These are phyloP conservation scores for Debaryomyces tyrocola DNA, from an alignment of 805 yeast species.

Conservation along the genomic window DNA sequence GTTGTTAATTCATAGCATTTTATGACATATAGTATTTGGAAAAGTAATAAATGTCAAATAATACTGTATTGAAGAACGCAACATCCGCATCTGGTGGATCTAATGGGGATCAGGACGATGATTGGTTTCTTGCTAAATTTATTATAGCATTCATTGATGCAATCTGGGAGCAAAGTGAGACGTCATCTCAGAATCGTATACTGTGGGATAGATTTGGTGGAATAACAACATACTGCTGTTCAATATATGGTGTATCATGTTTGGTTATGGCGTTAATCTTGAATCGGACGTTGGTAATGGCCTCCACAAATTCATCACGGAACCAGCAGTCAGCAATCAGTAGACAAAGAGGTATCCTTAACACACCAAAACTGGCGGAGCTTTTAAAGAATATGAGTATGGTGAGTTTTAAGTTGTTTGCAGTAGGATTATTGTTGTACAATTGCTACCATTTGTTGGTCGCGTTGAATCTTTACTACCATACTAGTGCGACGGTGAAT, in stretches of 20 bases:
- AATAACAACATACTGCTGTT: constrained; percentile 31
- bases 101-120: neutral
- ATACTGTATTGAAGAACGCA: neutral
- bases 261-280: constrained; percentile 37
- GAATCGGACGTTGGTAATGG: constrained; percentile 38
- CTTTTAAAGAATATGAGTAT: constrained; percentile 20
- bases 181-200: constrained; percentile 1
- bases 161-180: constrained; percentile 13
- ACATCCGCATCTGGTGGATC: neutral
- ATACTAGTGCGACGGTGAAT: constrained; percentile 11
- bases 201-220: constrained; percentile 9
- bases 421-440: constrained; percentile 22
- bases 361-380: constrained; percentile 12
- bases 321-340: constrained; percentile 3
- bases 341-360: constrained; percentile 1
- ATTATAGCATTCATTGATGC: constrained; percentile 13
- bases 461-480: constrained; percentile 25
- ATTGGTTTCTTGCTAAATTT: neutral
- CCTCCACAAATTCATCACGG: constrained; percentile 28
- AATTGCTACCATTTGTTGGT: constrained; percentile 30
- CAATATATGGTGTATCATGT: constrained; percentile 38
- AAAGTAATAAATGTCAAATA: neutral
- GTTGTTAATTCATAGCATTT: neutral
- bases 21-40: neutral
- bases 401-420: constrained; percentile 27